Evolutionary conservation across 805 yeast genomes (phyloP), one percentile per base, ranked within the genome.

Genomic region (Groenewaldozyma tartarivorans): DNA sequence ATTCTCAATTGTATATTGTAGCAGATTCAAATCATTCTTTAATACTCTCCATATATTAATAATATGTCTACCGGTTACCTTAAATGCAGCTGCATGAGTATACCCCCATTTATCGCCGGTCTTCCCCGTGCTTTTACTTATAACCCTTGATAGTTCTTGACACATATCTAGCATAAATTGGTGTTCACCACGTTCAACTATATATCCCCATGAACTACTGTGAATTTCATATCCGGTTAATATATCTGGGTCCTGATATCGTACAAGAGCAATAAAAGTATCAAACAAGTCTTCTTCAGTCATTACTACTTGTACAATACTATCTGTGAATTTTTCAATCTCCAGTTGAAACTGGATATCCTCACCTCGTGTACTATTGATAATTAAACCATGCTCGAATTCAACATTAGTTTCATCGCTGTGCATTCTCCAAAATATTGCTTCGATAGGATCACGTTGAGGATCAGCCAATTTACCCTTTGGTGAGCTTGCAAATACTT

Each of bases 151-250:
- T 1, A 87, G 55, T 33, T 75, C 71, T 0, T 67, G 63, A n/a
- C 72, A 56, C 3, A 86, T 48, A 48, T 84, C 81, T 9, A 70
- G 59, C 2, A 71, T 72, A 51, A 68, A 68, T 1, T 54, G 60
- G 0, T 43, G 46, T 15, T 40, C 36, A 17, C 36, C 36, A 4
- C 98, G 58, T 39, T 83, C 92, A 20, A 83, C 68, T 0, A 88
- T 40, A 52, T 83, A 92, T 0, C 98, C 97, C 97, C 97, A 90
- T 0, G 96, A 84, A 0, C 72, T 52, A 1, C 78, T 63, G 47
- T 85, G 82, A 4, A 85, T 70, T 53, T 92, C 98, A 56, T 72
- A 92, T 0, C 96, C 97, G 0, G 84, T 70, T 4, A 92, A 54
- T 22, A 92, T 75, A 56, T 92, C 98, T 0, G 97, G 96, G 54